Conservation (phyloP, 2,329 filamentous ascomycete genomes). For the Gyromitra esculenta region DNA sequence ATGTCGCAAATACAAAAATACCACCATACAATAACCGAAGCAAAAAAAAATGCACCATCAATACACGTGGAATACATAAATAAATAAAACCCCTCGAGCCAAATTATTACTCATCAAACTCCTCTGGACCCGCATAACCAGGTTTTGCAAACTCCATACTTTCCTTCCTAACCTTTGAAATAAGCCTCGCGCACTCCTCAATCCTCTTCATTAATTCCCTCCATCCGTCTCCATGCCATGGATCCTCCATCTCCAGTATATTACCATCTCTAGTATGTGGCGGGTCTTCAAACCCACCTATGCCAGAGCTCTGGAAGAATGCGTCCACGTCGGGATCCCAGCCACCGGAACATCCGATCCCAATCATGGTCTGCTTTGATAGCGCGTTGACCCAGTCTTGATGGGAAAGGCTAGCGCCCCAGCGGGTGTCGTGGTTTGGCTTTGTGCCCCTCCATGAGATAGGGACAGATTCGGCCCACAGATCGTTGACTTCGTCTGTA, state of each 20-base stretch:
- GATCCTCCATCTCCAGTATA: conserved; percentile 22
- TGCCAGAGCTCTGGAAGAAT: conserved; percentile 53
- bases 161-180: conserved; percentile 50
- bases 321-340: conserved; percentile 55
- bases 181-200: conserved; percentile 50
- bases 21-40: neutral
- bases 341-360: conserved; percentile 52
- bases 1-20: neutral
- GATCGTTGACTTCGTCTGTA: conserved; percentile 36
- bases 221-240: conserved; percentile 54
- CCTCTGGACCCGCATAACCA: conserved; percentile 45
- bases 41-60: neutral
- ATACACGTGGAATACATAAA: neutral
- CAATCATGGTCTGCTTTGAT: conserved; percentile 50
- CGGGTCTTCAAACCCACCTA: conserved; percentile 42
- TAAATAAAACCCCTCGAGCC: conserved; percentile 1
- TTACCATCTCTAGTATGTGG: conserved; percentile 16
- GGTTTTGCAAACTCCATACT: conserved; percentile 39
- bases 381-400: conserved; percentile 55
- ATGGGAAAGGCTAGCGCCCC: conserved; percentile 55
- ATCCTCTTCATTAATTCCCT: conserved; percentile 54
- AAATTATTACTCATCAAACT: conserved; percentile 49
- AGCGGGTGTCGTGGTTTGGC: conserved; percentile 55
- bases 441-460: conserved; percentile 52
- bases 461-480: conserved; percentile 46